These are phyloP conservation scores for Suillus ampliporus DNA, from an alignment of 768 basidiomycete genomes.

Conservation along the genomic window DNA sequence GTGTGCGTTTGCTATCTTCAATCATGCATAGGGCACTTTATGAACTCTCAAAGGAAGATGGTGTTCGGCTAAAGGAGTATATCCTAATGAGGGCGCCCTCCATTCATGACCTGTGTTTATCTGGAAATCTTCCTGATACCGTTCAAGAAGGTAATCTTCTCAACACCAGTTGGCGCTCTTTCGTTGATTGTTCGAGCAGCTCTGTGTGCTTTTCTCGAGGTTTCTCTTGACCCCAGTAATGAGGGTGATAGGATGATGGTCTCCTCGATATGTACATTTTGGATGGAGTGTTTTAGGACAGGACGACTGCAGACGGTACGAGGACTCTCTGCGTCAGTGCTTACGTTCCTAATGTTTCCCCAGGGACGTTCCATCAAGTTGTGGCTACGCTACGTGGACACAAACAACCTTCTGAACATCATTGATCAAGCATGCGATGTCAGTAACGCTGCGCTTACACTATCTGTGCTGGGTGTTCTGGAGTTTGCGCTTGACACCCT, in stretches of 20 bases:
- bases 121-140: slow-evolving; percentile 25
- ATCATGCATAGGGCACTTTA: slow-evolving; percentile 38
- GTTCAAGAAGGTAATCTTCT: slow-evolving; percentile 42
- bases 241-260: slow-evolving; percentile 46
- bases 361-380: slow-evolving; percentile 28
- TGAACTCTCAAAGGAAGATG: slow-evolving; percentile 36
- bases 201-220: slow-evolving; percentile 45
- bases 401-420: slow-evolving; percentile 46
- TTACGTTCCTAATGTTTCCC: background rate
- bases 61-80: slow-evolving; percentile 44
- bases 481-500: slow-evolving; percentile 42
- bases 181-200: slow-evolving; percentile 39
- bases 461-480: slow-evolving; percentile 41
- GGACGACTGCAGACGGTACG: background rate
- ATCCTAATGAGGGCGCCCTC: slow-evolving; percentile 41
- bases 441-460: slow-evolving; percentile 7
- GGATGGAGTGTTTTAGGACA: slow-evolving; percentile 34
- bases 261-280: slow-evolving; percentile 48
- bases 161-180: background rate
- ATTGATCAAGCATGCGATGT: slow-evolving; percentile 43
- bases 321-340: background rate
- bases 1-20: slow-evolving; percentile 41
- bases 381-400: slow-evolving; percentile 64
- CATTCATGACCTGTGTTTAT: slow-evolving; percentile 43
- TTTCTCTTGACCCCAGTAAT: slow-evolving; percentile 43